Evolutionary conservation across 2,329 filamentous ascomycete genomes (phyloP), one percentile per base, ranked within the genome.

Genomic region (Aspergillus ruber): DNA sequence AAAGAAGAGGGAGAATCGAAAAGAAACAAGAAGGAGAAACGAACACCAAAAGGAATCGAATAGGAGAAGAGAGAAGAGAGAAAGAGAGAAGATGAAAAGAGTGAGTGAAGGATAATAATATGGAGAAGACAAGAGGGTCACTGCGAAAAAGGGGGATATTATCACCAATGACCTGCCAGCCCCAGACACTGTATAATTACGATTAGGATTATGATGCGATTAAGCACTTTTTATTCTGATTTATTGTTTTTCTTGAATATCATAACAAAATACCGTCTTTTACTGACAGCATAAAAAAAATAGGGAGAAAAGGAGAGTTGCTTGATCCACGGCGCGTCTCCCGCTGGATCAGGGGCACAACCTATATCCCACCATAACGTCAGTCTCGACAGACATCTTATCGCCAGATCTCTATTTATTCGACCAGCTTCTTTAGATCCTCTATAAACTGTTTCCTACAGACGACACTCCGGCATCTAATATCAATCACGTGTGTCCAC

Each of bases 1-100:
- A 21, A 41, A 18, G 20, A 56, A 33, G 63, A 70, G 44, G 67
- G 56, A 3, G 62, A 65, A 63, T 70, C 43, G 67, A 56, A 3
- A 62, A 65, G 18, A 42, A 48, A 52, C 44, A 45, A 33, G n/a
- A 44, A 49, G 50, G 29, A 44, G 38, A 50, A 49, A 50, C 29
- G 39, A 50, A 51, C 38, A 52, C 32, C 27, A 54, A 46, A 51
- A 53, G 38, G 33, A 53, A 43, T 43, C 50, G 38, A 36, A 45
- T 44, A 45, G 42, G 44, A 42, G 46, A 20, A 29, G 41, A 47
- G 42, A 40, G 46, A 42, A 18, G 49, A 43, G 50, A 25, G 53
- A 45, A 42, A 49, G 18, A 43, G 51, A 40, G 44, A 49, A 45
- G 39, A 23, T 38, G 47, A 51, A 48, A 54, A 44, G 50, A 46